Conservation (phyloP, 2,329 filamentous ascomycete genomes). For the Ploettnerulaceae sp. region DNA sequence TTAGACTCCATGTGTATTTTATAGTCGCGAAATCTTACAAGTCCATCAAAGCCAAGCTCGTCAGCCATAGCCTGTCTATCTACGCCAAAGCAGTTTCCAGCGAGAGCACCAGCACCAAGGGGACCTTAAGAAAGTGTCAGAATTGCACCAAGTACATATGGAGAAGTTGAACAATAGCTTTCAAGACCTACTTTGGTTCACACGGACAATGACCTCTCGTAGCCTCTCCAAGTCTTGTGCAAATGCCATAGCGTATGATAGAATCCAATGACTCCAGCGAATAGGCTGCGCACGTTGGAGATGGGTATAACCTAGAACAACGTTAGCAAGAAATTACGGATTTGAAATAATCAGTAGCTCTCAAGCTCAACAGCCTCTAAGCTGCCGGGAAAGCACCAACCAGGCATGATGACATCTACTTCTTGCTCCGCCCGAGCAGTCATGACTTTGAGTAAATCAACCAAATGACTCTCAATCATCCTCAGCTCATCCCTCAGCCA, state of each 20-base stretch:
- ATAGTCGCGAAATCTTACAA: slow-evolving; percentile 40
- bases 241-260: slow-evolving; percentile 70
- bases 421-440: slow-evolving; percentile 66
- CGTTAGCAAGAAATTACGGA: not conserved
- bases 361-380: too few relatives aligned
- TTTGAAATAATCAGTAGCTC: not conserved
- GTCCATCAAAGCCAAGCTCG: slow-evolving; percentile 73
- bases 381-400: slow-evolving; percentile 47
- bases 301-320: slow-evolving; percentile 63
- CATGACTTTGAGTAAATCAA: slow-evolving; percentile 65
- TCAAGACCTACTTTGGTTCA: slow-evolving; percentile 57
- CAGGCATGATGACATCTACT: slow-evolving; percentile 66
- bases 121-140: slow-evolving; percentile 35
- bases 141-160: not conserved
- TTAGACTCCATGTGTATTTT: not conserved
- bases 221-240: slow-evolving; percentile 71
- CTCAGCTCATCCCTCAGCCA: slow-evolving; percentile 76
- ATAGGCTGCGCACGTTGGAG: slow-evolving; percentile 77
- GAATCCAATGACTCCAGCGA: slow-evolving; percentile 75
- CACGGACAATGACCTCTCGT: slow-evolving; percentile 65
- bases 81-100: slow-evolving; percentile 77
- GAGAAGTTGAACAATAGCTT: too few relatives aligned
- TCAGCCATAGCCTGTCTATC: slow-evolving; percentile 73
- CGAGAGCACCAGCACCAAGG: slow-evolving; percentile 50
- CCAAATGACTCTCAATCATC: slow-evolving; percentile 63